Conservation (phyloP, 495 filamentous ascomycete genomes). For the Xylaria grammica region DNA sequence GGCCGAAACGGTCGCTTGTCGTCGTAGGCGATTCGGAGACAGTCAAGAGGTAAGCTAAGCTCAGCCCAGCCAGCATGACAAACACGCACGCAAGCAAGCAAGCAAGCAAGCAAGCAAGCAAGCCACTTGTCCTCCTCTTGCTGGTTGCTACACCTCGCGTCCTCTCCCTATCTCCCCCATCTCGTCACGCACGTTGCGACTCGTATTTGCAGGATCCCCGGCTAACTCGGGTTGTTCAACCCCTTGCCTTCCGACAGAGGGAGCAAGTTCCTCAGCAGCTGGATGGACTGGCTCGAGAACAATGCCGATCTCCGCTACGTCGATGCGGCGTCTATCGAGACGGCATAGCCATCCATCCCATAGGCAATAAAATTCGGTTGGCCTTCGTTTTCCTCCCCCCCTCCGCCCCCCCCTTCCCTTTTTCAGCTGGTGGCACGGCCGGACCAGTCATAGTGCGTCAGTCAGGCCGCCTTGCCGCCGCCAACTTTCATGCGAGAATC, state of each 20-base stretch:
- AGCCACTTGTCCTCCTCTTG: slow-evolving; percentile 20
- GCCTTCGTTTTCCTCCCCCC: no score
- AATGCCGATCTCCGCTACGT: slow-evolving; percentile 86
- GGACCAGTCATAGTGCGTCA: slow-evolving; percentile 11
- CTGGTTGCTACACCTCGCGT: slow-evolving; percentile 8
- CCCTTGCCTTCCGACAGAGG: slow-evolving; percentile 46
- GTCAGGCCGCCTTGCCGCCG: not conserved
- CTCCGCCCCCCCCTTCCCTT: no score
- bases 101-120: no score
- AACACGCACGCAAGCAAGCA: no score
- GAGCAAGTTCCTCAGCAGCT: slow-evolving; percentile 82
- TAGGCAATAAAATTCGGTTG: no score
- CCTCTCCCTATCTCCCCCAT: slow-evolving; percentile 6
- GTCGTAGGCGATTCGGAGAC: slow-evolving; percentile 95
- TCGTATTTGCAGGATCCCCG: slow-evolving; percentile 22
- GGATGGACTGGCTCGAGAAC: slow-evolving; percentile 90
- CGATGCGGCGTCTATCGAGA: slow-evolving; percentile 62
- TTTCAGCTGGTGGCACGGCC: slow-evolving; percentile 17
- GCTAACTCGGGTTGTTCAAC: slow-evolving; percentile 20
- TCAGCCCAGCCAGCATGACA: no score
- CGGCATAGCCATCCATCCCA: slow-evolving; percentile 18
- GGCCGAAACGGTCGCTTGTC: slow-evolving; percentile 86
- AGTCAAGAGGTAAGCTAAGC: slow-evolving; percentile 71
- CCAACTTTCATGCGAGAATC: slow-evolving; percentile 11
- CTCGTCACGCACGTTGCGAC: slow-evolving; percentile 15